Conservation (phyloP, 441 rosid species). For the Pelargonium myrrhifolium region DNA sequence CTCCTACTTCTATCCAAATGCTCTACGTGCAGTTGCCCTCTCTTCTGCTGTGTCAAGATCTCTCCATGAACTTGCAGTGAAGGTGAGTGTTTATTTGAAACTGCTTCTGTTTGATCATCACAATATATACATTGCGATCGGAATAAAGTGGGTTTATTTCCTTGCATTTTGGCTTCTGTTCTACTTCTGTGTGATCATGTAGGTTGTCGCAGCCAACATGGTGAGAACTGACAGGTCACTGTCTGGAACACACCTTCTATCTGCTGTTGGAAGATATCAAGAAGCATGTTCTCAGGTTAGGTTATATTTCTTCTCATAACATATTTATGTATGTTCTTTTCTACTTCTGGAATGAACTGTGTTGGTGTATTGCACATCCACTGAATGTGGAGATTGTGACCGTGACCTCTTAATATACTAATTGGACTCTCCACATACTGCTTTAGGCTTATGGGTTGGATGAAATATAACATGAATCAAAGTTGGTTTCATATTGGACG, state of each 20-base stretch:
- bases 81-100: slow-evolving; percentile 37
- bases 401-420: too few relatives aligned
- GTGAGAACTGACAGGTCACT: slow-evolving; percentile 83
- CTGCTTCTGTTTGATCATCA: slow-evolving; percentile 7
- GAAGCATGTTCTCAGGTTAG: slow-evolving; percentile 98
- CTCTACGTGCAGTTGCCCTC: slow-evolving; percentile 96
- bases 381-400: too few relatives aligned
- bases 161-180: slow-evolving; percentile 4
- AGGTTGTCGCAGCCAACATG: slow-evolving; percentile 99
- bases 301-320: slow-evolving; percentile 15
- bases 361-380: too few relatives aligned
- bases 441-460: too few relatives aligned
- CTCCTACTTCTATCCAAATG: slow-evolving; percentile 83
- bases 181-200: slow-evolving; percentile 18
- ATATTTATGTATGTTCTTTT: neutral
- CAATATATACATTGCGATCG: slow-evolving; percentile 1
- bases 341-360: neutral
- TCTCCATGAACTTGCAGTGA: slow-evolving; percentile 92
- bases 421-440: too few relatives aligned
- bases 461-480: too few relatives aligned
- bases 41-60: slow-evolving; percentile 93
- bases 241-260: slow-evolving; percentile 88
- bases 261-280: slow-evolving; percentile 95
- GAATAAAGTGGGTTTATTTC: slow-evolving; percentile 2
- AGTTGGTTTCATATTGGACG: too few relatives aligned